Evolutionary conservation across 2,329 filamentous ascomycete species (phyloP).

Genomic region (Coniella lustricola): DNA sequence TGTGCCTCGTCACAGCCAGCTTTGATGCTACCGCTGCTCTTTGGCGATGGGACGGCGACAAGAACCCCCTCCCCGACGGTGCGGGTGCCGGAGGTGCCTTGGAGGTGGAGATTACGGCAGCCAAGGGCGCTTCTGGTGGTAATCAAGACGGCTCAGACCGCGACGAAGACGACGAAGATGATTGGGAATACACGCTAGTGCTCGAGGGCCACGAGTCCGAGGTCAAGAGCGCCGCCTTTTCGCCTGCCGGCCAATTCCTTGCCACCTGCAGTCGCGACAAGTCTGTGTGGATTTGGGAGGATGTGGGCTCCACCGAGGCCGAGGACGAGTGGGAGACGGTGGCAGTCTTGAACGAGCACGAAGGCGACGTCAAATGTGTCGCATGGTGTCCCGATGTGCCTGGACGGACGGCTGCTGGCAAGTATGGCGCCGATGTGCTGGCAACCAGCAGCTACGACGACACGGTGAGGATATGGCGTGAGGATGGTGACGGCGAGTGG

Average conservation of each 20-base stretch:
- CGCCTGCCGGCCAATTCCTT: conserved; percentile 66
- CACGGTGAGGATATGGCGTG: conserved; percentile 79
- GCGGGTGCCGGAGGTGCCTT: conserved; percentile 21
- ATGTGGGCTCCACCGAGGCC: conserved; percentile 62
- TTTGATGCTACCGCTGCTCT: conserved; percentile 89
- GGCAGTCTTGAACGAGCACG: conserved; percentile 88
- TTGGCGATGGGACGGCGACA: conserved; percentile 60
- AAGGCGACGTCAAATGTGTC: conserved; percentile 90
- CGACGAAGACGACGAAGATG: conserved; percentile 59
- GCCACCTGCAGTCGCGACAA: conserved; percentile 92
- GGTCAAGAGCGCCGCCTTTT: conserved; percentile 74
- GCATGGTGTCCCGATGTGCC: conserved; percentile 75
- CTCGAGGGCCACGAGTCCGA: conserved; percentile 94
- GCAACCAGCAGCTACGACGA: conserved; percentile 94
- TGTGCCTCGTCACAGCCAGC: conserved; percentile 82
- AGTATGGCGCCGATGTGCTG: conserved; percentile 62
- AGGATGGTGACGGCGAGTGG: conserved; percentile 88
- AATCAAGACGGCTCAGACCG: conserved; percentile 27
- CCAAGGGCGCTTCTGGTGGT: conserved; percentile 5
- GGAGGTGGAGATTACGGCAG: conserved; percentile 35
- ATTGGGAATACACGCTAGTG: conserved; percentile 89
- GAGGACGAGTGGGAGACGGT: conserved; percentile 97
- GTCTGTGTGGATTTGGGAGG: conserved; percentile 97
- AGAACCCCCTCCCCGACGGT: conserved; percentile 20
- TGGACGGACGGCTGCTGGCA: conserved; percentile 36